A percentile compares a stretch with the other conserved stretches of the same genome.
phyloP scores from a whole-genome alignment of 2,329 filamentous ascomycete genomes.

The Didymella arachidicola region DNA sequence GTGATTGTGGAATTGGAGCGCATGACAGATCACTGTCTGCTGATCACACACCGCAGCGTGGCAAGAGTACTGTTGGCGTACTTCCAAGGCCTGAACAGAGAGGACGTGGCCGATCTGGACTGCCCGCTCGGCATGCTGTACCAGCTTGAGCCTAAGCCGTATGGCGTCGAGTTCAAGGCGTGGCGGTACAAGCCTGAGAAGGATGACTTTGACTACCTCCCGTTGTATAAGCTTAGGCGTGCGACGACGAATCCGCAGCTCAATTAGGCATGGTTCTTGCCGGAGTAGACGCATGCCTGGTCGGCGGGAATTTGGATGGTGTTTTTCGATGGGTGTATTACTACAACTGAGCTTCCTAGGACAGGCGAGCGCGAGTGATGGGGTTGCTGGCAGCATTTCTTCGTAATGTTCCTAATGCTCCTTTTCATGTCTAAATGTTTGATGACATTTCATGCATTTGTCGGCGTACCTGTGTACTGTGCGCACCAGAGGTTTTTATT shows the following conservation, averaged over 20 bases:
- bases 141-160: slow-evolving; percentile 95
- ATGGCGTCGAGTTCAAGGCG: slow-evolving; percentile 95
- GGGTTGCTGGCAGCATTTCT: slow-evolving; percentile 3
- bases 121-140: slow-evolving; percentile 94
- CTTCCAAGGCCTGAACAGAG: slow-evolving; percentile 88
- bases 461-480: slow-evolving; percentile 12
- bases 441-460: slow-evolving; percentile 19
- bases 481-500: neutral
- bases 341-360: neutral
- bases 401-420: slow-evolving; percentile 10
- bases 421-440: slow-evolving; percentile 12
- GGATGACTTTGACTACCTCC: slow-evolving; percentile 84
- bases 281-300: neutral
- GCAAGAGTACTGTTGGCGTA: slow-evolving; percentile 94
- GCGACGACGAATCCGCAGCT: slow-evolving; percentile 47
- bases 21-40: slow-evolving; percentile 92
- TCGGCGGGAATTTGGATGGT: neutral
- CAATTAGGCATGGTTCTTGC: slow-evolving; percentile 23
- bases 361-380: neutral
- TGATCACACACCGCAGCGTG: slow-evolving; percentile 91
- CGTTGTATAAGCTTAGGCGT: slow-evolving; percentile 79
- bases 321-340: slow-evolving; percentile 19
- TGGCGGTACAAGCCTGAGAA: slow-evolving; percentile 84
- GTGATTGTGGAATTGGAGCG: slow-evolving; percentile 98
- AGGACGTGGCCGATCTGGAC: slow-evolving; percentile 93